Evolutionary conservation across 108 stramenopile species (phyloP).

Genomic region (Discostella pseudostelligera): DNA sequence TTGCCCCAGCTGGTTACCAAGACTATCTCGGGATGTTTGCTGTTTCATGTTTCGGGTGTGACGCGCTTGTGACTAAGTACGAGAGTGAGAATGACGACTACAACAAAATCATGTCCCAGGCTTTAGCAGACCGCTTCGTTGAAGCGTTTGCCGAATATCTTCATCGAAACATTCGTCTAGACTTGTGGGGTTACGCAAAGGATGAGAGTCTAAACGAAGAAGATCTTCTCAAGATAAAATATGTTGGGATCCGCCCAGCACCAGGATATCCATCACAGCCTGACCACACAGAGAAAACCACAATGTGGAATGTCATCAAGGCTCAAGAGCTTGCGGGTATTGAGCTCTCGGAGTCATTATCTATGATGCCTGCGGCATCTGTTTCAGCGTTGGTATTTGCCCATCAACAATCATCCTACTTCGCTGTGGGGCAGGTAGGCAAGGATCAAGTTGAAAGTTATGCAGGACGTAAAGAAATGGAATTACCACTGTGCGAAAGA

Average conservation of each 20-base stretch:
- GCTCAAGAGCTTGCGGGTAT: conserved; percentile 94
- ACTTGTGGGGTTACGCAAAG: conserved; percentile 97
- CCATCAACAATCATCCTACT: conserved; percentile 94
- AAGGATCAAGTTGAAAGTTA: conserved; percentile 99
- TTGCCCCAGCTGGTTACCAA: conserved; percentile 94
- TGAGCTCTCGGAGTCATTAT: conserved; percentile 87
- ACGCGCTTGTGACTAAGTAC: conserved; percentile 85
- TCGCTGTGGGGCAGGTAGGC: conserved; percentile 98
- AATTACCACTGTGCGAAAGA: conserved; percentile 79
- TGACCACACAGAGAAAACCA: conserved; percentile 98
- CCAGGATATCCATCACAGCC: conserved; percentile 99
- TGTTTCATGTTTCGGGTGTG: conserved; percentile 96
- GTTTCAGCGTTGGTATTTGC: conserved; percentile 98
- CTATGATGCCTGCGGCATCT: conserved; percentile 98
- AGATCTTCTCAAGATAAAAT: conserved; percentile 98
- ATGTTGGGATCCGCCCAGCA: conserved; percentile 99
- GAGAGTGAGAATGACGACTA: conserved; percentile 97
- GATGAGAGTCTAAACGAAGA: conserved; percentile 82
- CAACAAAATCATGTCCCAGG: conserved; percentile 99
- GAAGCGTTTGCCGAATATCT: conserved; percentile 99
- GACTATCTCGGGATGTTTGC: conserved; percentile 98
- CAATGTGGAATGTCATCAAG: conserved; percentile 96
- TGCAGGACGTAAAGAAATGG: conserved; percentile 92
- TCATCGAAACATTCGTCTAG: conserved; percentile 92
- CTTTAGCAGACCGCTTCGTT: conserved; percentile 96